Conservation (phyloP, 305 asterid genomes). For the Euphrasia arctica region DNA sequence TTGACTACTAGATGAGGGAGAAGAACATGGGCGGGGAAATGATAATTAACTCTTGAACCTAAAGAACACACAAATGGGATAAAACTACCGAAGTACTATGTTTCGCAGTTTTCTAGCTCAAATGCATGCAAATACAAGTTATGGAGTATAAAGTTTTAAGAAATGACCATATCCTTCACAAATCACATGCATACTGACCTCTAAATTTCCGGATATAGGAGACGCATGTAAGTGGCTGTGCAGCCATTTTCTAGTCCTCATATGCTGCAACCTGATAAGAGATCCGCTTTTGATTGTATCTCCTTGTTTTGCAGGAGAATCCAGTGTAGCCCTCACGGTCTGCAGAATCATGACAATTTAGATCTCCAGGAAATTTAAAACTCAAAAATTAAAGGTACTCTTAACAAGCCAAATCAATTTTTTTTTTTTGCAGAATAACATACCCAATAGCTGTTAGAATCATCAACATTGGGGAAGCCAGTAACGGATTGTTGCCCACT, state of each 20-base stretch:
- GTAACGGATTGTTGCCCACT: constrained; percentile 96
- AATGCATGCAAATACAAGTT: not conserved
- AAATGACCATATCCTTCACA: not conserved
- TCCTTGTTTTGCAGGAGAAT: constrained; percentile 67
- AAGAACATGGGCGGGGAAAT: not conserved
- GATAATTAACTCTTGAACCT: not conserved
- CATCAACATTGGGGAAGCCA: constrained; percentile 77
- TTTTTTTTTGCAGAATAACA: constrained; percentile 13
- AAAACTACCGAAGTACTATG: not conserved
- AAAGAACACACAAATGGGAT: not conserved
- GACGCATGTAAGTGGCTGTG: constrained; percentile 88
- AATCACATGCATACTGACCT: constrained; percentile 44
- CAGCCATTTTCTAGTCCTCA: constrained; percentile 75
- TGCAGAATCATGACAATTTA: constrained; percentile 25
- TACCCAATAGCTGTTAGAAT: constrained; percentile 95
- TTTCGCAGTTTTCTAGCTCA: constrained; percentile 13
- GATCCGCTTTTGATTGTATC: constrained; percentile 62
- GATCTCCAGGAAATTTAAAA: not conserved
- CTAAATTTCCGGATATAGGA: constrained; percentile 75
- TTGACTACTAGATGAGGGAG: not conserved
- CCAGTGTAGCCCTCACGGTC: constrained; percentile 56
- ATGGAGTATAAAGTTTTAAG: not conserved
- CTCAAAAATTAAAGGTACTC: not conserved
- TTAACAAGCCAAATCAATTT: constrained; percentile 4
- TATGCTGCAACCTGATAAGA: constrained; percentile 67